phyloP scores from a whole-genome alignment of 495 filamentous ascomycete species.

The Beverwykella pulmonaria region DNA sequence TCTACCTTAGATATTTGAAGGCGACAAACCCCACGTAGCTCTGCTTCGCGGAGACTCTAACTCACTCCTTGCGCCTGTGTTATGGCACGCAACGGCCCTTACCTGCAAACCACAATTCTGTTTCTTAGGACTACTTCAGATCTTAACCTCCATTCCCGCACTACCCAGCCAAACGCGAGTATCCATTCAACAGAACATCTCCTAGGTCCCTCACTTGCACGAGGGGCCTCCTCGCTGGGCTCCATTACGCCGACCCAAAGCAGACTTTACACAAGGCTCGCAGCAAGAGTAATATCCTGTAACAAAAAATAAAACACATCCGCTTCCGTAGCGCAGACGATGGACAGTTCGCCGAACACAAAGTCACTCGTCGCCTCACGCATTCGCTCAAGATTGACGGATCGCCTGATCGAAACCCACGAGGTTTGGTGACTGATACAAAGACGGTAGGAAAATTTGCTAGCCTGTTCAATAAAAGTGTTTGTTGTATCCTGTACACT shows the following conservation, averaged over 20 bases:
- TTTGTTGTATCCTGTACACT: conserved; percentile 39
- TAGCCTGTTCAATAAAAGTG: conserved; percentile 73
- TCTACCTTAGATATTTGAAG: background rate
- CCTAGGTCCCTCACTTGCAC: conserved; percentile 71
- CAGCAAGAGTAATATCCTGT: conserved; percentile 26
- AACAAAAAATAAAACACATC: conserved; percentile 41
- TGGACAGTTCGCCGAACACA: conserved; percentile 36
- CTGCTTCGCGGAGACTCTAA: background rate
- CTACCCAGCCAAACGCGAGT: conserved; percentile 58
- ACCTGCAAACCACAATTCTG: conserved; percentile 4
- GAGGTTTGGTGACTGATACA: conserved; percentile 65
- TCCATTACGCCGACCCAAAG: conserved; percentile 64
- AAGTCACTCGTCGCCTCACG: conserved; percentile 33
- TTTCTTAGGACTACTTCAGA: conserved; percentile 63
- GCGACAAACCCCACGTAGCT: background rate
- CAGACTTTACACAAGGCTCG: conserved; percentile 58
- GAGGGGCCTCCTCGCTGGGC: conserved; percentile 68
- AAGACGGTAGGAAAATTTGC: conserved; percentile 73
- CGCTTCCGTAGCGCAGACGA: conserved; percentile 64
- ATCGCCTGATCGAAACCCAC: conserved; percentile 33
- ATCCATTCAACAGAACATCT: conserved; percentile 67
- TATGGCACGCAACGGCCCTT: conserved; percentile 16
- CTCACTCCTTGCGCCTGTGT: conserved; percentile 26
- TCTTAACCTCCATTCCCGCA: conserved; percentile 63
- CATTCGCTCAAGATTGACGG: conserved; percentile 44